These are phyloP conservation scores for Apium graveolens DNA, from an alignment of 129 eudicot species.

Conservation along the genomic window DNA sequence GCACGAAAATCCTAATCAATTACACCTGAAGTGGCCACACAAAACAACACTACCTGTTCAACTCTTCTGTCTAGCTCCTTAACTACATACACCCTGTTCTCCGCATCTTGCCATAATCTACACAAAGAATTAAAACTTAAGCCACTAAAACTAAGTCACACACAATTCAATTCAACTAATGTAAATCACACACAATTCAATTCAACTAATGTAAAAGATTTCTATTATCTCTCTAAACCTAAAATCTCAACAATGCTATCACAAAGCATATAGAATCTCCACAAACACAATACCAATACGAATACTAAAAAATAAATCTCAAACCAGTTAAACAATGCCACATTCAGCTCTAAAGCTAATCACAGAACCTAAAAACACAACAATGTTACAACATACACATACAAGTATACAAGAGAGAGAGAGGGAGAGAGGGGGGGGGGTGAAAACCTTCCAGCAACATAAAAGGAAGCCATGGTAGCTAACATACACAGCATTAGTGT, in stretches of 20 bases:
- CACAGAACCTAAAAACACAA: neutral
- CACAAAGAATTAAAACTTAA: neutral
- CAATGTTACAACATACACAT: too few species aligned
- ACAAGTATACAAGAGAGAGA: too few species aligned
- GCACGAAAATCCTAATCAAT: neutral
- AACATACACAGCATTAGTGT: constrained; percentile 61
- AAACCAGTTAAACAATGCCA: neutral
- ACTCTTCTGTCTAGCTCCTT: constrained; percentile 67
- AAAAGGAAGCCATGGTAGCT: constrained; percentile 75
- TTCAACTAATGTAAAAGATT: too few species aligned
- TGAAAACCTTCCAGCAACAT: constrained; percentile 61
- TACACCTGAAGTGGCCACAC: neutral
- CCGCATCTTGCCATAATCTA: constrained; percentile 92
- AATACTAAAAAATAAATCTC: neutral
- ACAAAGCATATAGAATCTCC: neutral
- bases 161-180: too few species aligned
- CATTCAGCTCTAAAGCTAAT: neutral
- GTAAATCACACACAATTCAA: too few species aligned
- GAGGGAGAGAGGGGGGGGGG: neutral
- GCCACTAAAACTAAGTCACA: neutral
- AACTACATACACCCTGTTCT: constrained; percentile 51
- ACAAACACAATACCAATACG: neutral
- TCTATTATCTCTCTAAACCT: too few species aligned
- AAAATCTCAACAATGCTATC: neutral
- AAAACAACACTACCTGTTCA: constrained; percentile 43